Evolutionary conservation across 2,329 filamentous ascomycete species (phyloP).

Genomic region (Trichoderma semiorbis): DNA sequence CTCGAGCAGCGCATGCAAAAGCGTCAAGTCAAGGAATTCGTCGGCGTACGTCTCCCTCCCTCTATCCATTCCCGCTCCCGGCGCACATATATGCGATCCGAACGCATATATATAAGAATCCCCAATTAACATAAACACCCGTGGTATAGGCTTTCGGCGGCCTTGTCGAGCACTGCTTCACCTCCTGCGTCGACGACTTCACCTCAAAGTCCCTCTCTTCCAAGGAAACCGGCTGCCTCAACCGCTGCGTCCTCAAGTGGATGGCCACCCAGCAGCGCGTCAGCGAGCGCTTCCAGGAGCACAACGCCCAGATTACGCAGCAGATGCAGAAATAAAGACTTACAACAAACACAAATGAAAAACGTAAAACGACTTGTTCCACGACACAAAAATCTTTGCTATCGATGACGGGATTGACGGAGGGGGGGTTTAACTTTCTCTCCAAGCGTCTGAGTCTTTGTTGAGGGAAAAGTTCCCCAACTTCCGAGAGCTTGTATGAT

Average conservation of each 20-base stretch:
- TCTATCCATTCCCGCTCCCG: not conserved
- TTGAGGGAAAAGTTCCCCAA: not conserved
- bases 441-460: not conserved
- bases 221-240: conserved; percentile 87
- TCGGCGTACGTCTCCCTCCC: conserved; percentile 66
- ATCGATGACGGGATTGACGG: not conserved
- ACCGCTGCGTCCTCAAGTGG: conserved; percentile 94
- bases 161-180: conserved; percentile 82
- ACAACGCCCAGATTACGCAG: conserved; percentile 59
- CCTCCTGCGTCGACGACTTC: conserved; percentile 97
- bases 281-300: conserved; percentile 81
- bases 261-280: conserved; percentile 88
- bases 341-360: not conserved
- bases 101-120: not conserved
- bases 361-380: not conserved
- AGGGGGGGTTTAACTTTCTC: not conserved
- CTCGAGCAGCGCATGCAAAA: conserved; percentile 93
- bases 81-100: not conserved
- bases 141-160: conserved; percentile 36
- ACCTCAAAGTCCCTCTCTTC: conserved; percentile 89
- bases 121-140: not conserved
- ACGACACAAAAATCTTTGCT: not conserved
- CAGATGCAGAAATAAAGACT: conserved; percentile 44
- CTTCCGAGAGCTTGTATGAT: not conserved
- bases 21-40: conserved; percentile 99